These are phyloP conservation scores for Oryza officinalis DNA, from an alignment of 176 grass and related monocot species.

Conservation along the genomic window DNA sequence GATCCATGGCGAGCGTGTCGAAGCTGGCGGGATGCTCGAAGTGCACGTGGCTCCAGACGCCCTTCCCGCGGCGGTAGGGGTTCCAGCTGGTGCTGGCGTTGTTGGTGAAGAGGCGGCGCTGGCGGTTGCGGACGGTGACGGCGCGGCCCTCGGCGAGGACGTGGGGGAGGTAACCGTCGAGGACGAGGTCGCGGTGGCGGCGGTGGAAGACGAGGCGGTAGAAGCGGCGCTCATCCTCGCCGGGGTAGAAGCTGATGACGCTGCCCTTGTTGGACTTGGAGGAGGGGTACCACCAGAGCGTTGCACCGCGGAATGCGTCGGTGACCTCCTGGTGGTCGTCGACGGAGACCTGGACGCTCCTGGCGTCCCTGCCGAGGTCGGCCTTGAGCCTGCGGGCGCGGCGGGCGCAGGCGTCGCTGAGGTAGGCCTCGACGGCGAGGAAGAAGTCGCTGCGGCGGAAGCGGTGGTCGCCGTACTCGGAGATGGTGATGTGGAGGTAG, in stretches of 20 bases:
- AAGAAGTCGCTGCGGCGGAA: too few species aligned
- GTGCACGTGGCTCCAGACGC: too few species aligned
- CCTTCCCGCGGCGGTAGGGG: too few species aligned
- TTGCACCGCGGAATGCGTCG: slow-evolving; percentile 42
- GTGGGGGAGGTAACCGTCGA: slow-evolving; percentile 43
- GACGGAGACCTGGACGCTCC: slow-evolving; percentile 44
- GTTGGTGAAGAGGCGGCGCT: slow-evolving; percentile 74
- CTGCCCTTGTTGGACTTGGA: not conserved
- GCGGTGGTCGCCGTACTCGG: slow-evolving; percentile 42
- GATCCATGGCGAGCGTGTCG: too few species aligned
- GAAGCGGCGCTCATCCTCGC: slow-evolving; percentile 19
- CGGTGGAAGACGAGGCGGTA: slow-evolving; percentile 58
- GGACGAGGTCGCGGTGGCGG: slow-evolving; percentile 47
- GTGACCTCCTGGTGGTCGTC: slow-evolving; percentile 66
- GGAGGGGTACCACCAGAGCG: slow-evolving; percentile 55
- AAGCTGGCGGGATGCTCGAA: too few species aligned
- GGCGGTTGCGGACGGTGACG: slow-evolving; percentile 46
- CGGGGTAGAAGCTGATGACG: slow-evolving; percentile 32
- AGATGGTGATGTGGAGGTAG: slow-evolving; percentile 52
- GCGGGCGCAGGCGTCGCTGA: too few species aligned
- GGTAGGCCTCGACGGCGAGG: too few species aligned
- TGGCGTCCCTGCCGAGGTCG: slow-evolving; percentile 52
- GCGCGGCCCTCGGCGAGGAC: slow-evolving; percentile 48
- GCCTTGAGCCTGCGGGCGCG: slow-evolving; percentile 49
- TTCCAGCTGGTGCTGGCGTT: slow-evolving; percentile 20